Evolutionary conservation across 2,329 filamentous ascomycete genomes (phyloP).

Genomic region (Talaromyces sp.): DNA sequence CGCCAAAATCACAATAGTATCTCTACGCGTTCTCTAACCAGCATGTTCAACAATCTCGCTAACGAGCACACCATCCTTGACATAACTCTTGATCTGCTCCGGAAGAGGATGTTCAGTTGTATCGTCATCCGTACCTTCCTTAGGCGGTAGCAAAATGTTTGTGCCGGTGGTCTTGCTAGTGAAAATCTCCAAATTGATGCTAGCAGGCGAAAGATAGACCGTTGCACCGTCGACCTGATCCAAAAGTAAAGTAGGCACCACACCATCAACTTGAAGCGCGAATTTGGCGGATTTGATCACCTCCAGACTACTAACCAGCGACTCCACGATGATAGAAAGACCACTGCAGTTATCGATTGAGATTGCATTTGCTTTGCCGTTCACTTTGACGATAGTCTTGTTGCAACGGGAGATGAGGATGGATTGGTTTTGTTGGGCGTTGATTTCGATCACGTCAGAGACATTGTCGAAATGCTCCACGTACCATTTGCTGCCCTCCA

Average conservation of each 20-base stretch:
- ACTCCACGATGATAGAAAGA: conserved; percentile 82
- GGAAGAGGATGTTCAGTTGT: conserved; percentile 85
- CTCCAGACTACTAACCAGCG: conserved; percentile 85
- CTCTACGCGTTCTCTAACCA: conserved; percentile 56
- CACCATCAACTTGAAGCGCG: conserved; percentile 85
- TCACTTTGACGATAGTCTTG: conserved; percentile 84
- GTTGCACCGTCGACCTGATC: conserved; percentile 91
- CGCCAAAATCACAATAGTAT: background rate
- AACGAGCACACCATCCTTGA: conserved; percentile 73
- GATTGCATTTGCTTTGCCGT: conserved; percentile 94
- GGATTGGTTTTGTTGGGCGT: conserved; percentile 79
- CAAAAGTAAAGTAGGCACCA: conserved; percentile 80
- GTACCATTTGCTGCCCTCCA: conserved; percentile 90
- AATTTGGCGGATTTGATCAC: conserved; percentile 95
- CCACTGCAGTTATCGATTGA: conserved; percentile 87
- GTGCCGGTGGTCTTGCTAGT: conserved; percentile 83
- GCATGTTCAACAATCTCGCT: conserved; percentile 96
- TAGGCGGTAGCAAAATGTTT: conserved; percentile 79
- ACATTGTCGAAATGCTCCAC: conserved; percentile 89
- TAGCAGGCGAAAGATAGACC: conserved; percentile 81
- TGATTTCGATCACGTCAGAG: conserved; percentile 72
- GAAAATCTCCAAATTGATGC: conserved; percentile 75
- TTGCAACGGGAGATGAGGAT: conserved; percentile 90
- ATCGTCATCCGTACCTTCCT: conserved; percentile 68
- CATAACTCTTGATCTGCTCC: conserved; percentile 81